Base-by-base conservation (phyloP, 2,329 filamentous ascomycete genomes). In the Endocalyx cinctus region DNA sequence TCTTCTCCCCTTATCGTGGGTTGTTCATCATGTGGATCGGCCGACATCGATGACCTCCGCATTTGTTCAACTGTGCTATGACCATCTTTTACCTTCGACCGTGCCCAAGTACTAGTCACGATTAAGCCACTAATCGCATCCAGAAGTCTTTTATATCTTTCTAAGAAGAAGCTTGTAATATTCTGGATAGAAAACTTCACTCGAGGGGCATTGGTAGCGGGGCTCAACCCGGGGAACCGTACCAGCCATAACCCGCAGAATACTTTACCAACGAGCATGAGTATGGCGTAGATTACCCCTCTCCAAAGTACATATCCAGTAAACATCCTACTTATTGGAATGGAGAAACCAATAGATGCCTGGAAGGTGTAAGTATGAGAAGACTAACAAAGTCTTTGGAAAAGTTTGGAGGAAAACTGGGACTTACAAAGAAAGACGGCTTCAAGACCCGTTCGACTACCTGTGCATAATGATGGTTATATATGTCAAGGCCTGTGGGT, bases 281-380 rank as follows among this genome's bases (percentile, higher is more conserved):
- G 59, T 0, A 81, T 42, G 0, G 81, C 69, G 47, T 89, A 92
- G 1, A 88, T 69, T 0, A 88, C 41, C 1, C 85, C 85, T 10
- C 77, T 74, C 85, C 84, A 92, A 2, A 88, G 59, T 0, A 84
- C 67, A 0, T 60, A 49, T 0, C 74, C 74, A 0, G 55, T 54
- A 46, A 88, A 90, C 67, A 92, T 78, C 5, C 74, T 60, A 0
- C 72, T 75, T 18, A 90, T 81, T 0, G 85, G 85, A 2, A 92
- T 84, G 0, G 84, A 81, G 51, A 90, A 89, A 0, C 85, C 85
- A 22, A 90, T 82, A 0, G 72, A 77, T 1, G 72, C 67, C 67
- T 70, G 13, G 1, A 2, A 2, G 1, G 2, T 15, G 22, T 48
- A 6, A 48, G 41, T 11, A 5, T n/a, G 8, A 23, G n/a, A n/a